Evolutionary conservation across 768 basidiomycete species (phyloP).

Genomic region (Cyclocybe aegerita): DNA sequence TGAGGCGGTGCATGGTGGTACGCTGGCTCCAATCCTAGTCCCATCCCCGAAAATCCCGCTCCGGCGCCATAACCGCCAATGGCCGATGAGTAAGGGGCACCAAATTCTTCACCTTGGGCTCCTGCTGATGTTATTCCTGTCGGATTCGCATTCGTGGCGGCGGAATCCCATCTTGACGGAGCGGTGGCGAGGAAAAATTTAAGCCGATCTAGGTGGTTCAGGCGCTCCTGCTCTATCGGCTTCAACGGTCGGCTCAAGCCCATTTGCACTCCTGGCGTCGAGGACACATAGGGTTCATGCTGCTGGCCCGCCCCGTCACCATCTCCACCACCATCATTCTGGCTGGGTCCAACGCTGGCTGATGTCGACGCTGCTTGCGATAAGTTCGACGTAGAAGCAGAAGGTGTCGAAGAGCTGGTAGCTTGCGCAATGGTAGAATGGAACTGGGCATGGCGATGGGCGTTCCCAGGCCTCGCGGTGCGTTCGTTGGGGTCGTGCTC

Average conservation of each 20-base stretch:
- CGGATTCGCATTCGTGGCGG: constrained; percentile 27
- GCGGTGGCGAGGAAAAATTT: constrained; percentile 90
- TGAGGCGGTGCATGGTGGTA: constrained; percentile 56
- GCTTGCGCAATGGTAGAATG: constrained; percentile 22
- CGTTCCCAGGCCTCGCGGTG: constrained; percentile 49
- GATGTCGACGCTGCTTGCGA: constrained; percentile 6
- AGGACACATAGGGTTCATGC: constrained; percentile 12
- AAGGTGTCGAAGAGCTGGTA: too few species aligned
- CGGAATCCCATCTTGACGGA: constrained; percentile 67
- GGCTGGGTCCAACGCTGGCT: not conserved
- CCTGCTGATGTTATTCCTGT: constrained; percentile 18
- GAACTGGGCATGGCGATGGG: constrained; percentile 44
- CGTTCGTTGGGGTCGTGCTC: constrained; percentile 46
- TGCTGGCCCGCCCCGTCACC: constrained; percentile 8
- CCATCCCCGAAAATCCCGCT: constrained; percentile 13
- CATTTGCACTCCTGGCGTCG: constrained; percentile 29
- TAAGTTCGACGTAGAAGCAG: too few species aligned
- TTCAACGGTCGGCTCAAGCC: constrained; percentile 61
- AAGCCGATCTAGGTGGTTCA: constrained; percentile 77
- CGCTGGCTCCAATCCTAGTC: constrained; percentile 20
- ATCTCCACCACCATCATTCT: not conserved
- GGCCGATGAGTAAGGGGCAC: constrained; percentile 1
- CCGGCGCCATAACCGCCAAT: not conserved
- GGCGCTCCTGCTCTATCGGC: constrained; percentile 62
- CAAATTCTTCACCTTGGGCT: constrained; percentile 4